Conservation (phyloP, 352 stramenopile species). For the Thalassiosira exigua region DNA sequence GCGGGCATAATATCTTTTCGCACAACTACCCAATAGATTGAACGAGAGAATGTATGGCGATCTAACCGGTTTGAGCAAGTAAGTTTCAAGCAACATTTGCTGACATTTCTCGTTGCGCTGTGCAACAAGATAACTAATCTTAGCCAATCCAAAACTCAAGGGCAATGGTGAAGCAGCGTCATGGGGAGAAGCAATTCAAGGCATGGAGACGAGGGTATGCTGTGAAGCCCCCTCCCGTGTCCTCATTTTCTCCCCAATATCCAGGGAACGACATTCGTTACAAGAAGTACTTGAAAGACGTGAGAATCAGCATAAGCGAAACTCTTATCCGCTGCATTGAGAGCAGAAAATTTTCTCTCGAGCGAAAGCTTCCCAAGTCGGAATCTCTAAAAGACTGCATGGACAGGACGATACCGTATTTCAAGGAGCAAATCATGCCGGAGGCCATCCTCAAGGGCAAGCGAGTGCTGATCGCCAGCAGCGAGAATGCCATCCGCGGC, state of each 20-base stretch:
- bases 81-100: too few species aligned
- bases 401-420: constrained; percentile 93
- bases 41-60: constrained; percentile 83
- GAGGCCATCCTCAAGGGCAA: constrained; percentile 91
- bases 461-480: constrained; percentile 93
- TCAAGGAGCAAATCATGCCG: constrained; percentile 90
- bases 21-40: too few species aligned
- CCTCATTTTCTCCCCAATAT: constrained; percentile 81
- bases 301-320: constrained; percentile 78
- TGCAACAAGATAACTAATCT: too few species aligned
- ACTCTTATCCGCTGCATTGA: constrained; percentile 82
- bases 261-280: constrained; percentile 87
- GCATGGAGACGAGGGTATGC: constrained; percentile 86
- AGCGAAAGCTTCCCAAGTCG: constrained; percentile 85
- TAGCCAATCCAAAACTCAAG: constrained; percentile 60
- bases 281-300: constrained; percentile 84
- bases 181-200: constrained; percentile 92
- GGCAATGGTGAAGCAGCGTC: constrained; percentile 92
- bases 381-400: constrained; percentile 92
- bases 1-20: too few species aligned
- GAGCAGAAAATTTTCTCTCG: constrained; percentile 64
- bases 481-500: constrained; percentile 96
- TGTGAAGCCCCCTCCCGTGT: constrained; percentile 67
- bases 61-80: too few species aligned
- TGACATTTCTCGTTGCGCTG: too few species aligned